Evolutionary conservation across 352 stramenopile species (phyloP), one percentile per base, ranked within the genome.

Genomic region (Phytopythium litorale): DNA sequence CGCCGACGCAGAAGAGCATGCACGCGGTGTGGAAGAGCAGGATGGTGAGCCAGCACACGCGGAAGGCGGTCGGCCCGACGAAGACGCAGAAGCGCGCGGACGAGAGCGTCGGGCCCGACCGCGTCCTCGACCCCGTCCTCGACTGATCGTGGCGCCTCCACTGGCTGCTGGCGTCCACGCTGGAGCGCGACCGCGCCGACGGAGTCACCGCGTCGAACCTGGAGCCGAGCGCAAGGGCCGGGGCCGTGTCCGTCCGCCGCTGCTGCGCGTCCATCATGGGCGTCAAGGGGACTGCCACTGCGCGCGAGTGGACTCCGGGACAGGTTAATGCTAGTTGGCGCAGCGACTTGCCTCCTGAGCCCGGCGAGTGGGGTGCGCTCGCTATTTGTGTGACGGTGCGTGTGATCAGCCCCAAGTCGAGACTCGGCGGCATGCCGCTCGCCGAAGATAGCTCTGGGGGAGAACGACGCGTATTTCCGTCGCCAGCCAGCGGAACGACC

Each of bases 21-120:
- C 60, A 64, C 15, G 63, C n/a, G 4, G 54, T 21, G 28, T 72
- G 68, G 7, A 72, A 58, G 19, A 16, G 13, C 11, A 72, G 43
- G 18, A 75, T 67, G 37, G 62, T 9, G 9, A 56, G 4, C 64
- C 68, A 75, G 58, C 65, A 70, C 6, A 58, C 8, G 2, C 46
- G 35, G 21, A 75, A 75, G 4, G 28, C 9, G 33, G 11, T 13
- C 5, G 53, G 53, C 11, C 51, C 21, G 12, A 57, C 32, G 32
- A 25, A 7, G 19, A 57, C 51, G 51, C 4, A 57, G 32, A 57
- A 32, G 9, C 32, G 51, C 12, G 42, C 19, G 4, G 38, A n/a
- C 3, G 38, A n/a, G 1, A 18, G n/a, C 13, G 38, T 28, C 25
- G 25, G 25, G 25, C 25, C 8, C 15, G 15, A 45, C 38, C 15